phyloP scores from a whole-genome alignment of 805 yeast genomes.

The Lachancea dasiensis region DNA sequence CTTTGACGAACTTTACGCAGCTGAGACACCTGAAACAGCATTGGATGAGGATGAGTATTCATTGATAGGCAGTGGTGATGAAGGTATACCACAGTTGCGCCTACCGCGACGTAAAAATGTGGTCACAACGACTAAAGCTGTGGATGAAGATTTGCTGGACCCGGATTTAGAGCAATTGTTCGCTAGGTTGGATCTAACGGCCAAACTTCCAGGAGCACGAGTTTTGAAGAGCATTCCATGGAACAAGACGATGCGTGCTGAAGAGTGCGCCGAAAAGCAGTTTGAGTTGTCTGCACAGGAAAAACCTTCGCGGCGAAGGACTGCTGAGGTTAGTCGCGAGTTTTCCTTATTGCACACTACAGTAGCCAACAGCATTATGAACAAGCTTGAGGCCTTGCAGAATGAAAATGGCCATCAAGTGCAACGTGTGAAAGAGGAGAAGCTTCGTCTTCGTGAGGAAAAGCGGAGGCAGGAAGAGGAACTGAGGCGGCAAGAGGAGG shows the following conservation, averaged over 20 bases:
- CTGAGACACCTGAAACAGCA: constrained; percentile 11
- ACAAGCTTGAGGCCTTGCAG: constrained; percentile 5
- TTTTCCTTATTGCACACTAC: constrained; percentile 1
- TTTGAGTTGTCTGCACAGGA: no score
- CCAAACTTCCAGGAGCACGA: constrained; percentile 18
- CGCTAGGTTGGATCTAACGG: constrained; percentile 12
- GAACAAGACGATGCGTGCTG: no score
- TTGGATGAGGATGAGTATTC: constrained; percentile 11
- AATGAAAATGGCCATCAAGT: constrained; percentile 12
- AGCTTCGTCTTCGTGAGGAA: constrained; percentile 12
- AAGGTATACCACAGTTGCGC: constrained; percentile 16
- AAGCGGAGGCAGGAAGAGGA: constrained; percentile 12
- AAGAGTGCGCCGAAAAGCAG: no score
- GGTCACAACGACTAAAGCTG: constrained; percentile 3
- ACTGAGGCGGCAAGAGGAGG: constrained; percentile 13
- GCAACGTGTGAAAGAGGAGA: constrained; percentile 8
- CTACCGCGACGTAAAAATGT: constrained; percentile 11
- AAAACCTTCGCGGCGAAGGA: no score
- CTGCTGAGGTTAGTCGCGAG: background rate
- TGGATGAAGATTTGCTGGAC: constrained; percentile 9
- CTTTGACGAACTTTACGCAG: constrained; percentile 15
- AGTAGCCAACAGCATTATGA: background rate
- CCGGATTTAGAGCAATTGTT: constrained; percentile 14
- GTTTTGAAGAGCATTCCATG: no score
- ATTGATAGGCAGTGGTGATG: constrained; percentile 15